Evolutionary conservation across 768 basidiomycete species (phyloP), one percentile per base, ranked within the genome.

Genomic region (Piloderma croceum): DNA sequence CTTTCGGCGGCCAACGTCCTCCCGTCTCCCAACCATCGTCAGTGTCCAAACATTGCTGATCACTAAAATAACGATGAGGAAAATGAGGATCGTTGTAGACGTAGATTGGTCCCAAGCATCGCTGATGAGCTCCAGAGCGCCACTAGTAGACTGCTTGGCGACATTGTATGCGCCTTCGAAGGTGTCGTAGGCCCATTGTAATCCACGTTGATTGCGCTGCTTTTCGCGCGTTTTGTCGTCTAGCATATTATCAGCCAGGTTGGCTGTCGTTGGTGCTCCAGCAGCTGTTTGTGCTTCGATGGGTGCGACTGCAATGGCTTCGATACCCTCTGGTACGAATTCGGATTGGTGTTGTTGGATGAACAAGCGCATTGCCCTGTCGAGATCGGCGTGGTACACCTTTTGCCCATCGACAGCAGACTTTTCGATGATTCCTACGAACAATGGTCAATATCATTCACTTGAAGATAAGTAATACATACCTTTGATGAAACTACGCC

Each of bases 401-500:
- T 83, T 92, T 56, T 98, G 94, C 4, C 94, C 94, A 11, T 94
- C 91, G 24, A 97, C 81, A 9, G 79, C 83, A 2, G 88, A 90
- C 47, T 76, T 81, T 58, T 97, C 93, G 48, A 98, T 97, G 49
- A 99, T 88, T 40, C 90, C 93, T 94, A 52, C 3, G 42, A 36
- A 32, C 17, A 34, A 36, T 24, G 40, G 20, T 38, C 42, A 31
- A 49, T 15, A 7, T 49, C 41, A 31, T 13, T 11, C 13, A 24
- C 10, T 13, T 18, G 19, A 17, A 23, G 29, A 21, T 9, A 22
- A 22, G 24, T 18, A n/a, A 27, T 9, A 45, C 68, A 48, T 42
- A 91, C 92, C 85, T 64, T 89, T 94, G 62, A 99, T 92, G 64
- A 97, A 98, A 64, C 90, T 93, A 51, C 91, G 75, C 32, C 93